These are phyloP conservation scores for Yamadazyma spencermartinsiae DNA, from an alignment of 1,139 yeast species.

Conservation along the genomic window DNA sequence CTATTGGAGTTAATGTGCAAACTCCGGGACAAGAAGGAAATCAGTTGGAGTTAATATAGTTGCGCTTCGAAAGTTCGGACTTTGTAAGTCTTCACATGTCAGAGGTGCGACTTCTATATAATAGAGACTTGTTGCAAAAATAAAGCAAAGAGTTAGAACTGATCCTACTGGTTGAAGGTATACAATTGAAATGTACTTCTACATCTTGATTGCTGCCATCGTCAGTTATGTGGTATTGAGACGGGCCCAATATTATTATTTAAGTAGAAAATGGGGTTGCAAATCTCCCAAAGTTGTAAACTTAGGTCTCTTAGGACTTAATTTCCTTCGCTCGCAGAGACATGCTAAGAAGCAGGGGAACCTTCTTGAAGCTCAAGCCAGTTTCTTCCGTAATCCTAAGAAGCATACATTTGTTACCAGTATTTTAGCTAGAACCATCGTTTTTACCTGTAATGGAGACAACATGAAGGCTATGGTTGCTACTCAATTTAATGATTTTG, in stretches of 20 bases:
- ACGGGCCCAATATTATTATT: constrained; percentile 1
- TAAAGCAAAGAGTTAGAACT: background rate
- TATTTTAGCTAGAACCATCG: constrained; percentile 6
- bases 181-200: background rate
- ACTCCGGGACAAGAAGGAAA: no score
- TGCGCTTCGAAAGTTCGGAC: no score
- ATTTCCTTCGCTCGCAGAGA: constrained; percentile 7
- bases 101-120: background rate
- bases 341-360: constrained; percentile 10
- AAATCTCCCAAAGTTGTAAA: constrained; percentile 5
- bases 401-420: constrained; percentile 9
- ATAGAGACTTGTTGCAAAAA: background rate
- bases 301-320: constrained; percentile 9
- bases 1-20: no score
- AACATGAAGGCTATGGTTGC: constrained; percentile 39
- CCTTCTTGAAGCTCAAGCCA: constrained; percentile 10
- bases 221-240: background rate
- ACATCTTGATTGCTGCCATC: background rate
- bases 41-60: no score
- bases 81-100: background rate
- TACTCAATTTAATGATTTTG: constrained; percentile 51
- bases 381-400: constrained; percentile 3
- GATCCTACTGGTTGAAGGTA: no score
- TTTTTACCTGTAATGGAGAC: constrained; percentile 30
- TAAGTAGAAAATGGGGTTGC: constrained; percentile 16